Conservation (phyloP, 1,139 yeast species). For the Insectozyma bohioensis region DNA sequence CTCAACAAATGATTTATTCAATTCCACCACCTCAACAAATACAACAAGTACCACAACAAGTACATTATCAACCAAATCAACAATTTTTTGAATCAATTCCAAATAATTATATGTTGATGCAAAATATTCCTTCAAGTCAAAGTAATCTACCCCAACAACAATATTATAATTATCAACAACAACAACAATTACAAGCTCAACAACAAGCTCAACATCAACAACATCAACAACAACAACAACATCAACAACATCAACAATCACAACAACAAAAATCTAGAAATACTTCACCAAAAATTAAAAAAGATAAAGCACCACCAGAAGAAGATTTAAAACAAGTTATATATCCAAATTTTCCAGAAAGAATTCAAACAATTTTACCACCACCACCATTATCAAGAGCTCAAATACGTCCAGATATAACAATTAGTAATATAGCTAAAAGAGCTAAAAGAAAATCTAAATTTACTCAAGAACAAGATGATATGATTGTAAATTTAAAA, state of each 20-base stretch:
- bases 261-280: background rate
- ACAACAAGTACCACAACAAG: constrained; percentile 19
- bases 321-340: constrained; percentile 11
- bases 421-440: constrained; percentile 34
- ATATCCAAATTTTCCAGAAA: constrained; percentile 17
- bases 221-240: constrained; percentile 10
- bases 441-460: constrained; percentile 63
- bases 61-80: constrained; percentile 11
- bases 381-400: constrained; percentile 37
- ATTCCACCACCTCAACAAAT: constrained; percentile 10
- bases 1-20: constrained; percentile 11
- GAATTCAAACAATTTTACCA: constrained; percentile 29
- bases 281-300: constrained; percentile 4
- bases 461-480: constrained; percentile 68
- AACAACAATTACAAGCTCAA: constrained; percentile 7
- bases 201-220: constrained; percentile 5
- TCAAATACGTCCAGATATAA: constrained; percentile 32
- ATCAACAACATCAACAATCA: constrained; percentile 1
- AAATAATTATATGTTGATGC: constrained; percentile 20
- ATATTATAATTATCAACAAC: constrained; percentile 8
- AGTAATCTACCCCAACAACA: constrained; percentile 10
- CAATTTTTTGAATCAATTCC: constrained; percentile 18
- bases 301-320: constrained; percentile 2
- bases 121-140: constrained; percentile 12
- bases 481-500: constrained; percentile 59